These are phyloP conservation scores for Agastache rugosa DNA, from an alignment of 257 asterid genomes.

Conservation along the genomic window DNA sequence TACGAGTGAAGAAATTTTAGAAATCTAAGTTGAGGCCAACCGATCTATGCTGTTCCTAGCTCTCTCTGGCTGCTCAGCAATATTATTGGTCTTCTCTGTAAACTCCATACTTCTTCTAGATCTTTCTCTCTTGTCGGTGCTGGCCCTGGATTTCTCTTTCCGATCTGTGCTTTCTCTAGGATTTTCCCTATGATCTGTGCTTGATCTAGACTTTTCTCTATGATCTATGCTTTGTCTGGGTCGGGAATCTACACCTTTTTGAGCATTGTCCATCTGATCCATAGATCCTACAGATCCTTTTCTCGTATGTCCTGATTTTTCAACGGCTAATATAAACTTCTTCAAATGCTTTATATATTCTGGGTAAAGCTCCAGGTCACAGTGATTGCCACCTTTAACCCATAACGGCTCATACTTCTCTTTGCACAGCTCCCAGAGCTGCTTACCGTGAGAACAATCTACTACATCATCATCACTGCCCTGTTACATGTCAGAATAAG, in stretches of 20 bases:
- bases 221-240: constrained; percentile 80
- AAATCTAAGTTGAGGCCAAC: constrained; percentile 63
- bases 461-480: constrained; percentile 95
- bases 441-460: constrained; percentile 89
- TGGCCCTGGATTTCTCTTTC: constrained; percentile 69
- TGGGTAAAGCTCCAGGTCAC: constrained; percentile 94
- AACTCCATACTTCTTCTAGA: constrained; percentile 60
- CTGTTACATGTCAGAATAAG: constrained; percentile 48
- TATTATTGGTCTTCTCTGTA: constrained; percentile 58
- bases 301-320: constrained; percentile 65
- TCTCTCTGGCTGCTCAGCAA: constrained; percentile 77
- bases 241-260: constrained; percentile 73
- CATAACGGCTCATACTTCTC: constrained; percentile 95
- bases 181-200: constrained; percentile 73
- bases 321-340: constrained; percentile 79
- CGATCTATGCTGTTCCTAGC: constrained; percentile 97
- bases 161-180: constrained; percentile 67
- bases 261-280: constrained; percentile 59
- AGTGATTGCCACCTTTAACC: constrained; percentile 92
- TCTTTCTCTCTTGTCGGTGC: constrained; percentile 78
- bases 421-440: constrained; percentile 88
- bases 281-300: constrained; percentile 46
- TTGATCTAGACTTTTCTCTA: constrained; percentile 79
- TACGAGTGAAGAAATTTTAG: constrained; percentile 37
- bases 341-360: constrained; percentile 89